Conservation (phyloP, 202 grass and related monocot species). For the Cymbopogon flexuosus region DNA sequence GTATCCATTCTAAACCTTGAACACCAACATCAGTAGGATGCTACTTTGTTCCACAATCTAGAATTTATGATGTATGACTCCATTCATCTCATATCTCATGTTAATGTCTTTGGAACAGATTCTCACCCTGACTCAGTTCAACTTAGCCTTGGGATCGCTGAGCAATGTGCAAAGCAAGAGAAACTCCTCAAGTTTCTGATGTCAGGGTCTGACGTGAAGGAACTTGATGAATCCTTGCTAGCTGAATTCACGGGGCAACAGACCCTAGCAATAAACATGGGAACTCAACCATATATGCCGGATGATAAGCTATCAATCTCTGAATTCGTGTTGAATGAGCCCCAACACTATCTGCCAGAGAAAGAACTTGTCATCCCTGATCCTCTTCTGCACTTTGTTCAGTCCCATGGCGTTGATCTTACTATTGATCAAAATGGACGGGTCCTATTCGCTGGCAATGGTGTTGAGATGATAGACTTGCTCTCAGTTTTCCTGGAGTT, state of each 20-base stretch:
- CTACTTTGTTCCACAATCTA: not conserved
- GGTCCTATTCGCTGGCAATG: constrained; percentile 50
- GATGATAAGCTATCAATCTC: constrained; percentile 51
- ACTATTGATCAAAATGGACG: constrained; percentile 42
- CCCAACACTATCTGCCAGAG: constrained; percentile 42
- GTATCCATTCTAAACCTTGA: not conserved
- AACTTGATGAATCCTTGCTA: constrained; percentile 45
- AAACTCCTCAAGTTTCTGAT: constrained; percentile 69
- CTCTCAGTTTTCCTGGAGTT: constrained; percentile 51
- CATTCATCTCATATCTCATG: not conserved
- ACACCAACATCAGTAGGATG: not conserved
- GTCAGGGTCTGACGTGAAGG: constrained; percentile 41
- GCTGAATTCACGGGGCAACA: constrained; percentile 49
- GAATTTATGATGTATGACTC: not conserved
- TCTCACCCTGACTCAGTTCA: constrained; percentile 46
- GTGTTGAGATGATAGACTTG: constrained; percentile 55
- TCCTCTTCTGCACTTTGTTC: constrained; percentile 50
- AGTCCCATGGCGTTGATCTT: constrained; percentile 33
- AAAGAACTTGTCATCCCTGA: constrained; percentile 45
- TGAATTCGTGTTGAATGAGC: constrained; percentile 44
- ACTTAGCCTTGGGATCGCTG: constrained; percentile 67
- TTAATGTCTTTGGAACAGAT: constrained; percentile 46
- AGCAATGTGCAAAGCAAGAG: constrained; percentile 60
- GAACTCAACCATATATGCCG: constrained; percentile 30
- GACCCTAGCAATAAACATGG: constrained; percentile 36